Evolutionary conservation across 1,139 yeast genomes (phyloP).

Genomic region (Magnusiomyces starmeri): DNA sequence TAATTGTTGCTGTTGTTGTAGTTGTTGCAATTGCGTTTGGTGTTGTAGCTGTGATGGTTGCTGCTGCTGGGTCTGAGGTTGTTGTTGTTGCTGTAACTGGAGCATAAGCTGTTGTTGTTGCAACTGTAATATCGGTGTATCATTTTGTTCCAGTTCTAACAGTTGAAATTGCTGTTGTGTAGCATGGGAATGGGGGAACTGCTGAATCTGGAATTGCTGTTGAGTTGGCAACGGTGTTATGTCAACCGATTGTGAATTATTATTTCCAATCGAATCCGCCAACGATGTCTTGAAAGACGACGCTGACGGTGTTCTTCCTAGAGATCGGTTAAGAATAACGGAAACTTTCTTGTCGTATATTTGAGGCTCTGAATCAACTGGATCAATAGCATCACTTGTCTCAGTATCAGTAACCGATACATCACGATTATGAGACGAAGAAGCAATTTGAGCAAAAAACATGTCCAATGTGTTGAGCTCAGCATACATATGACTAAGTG

Average conservation of each 20-base stretch:
- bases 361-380: constrained; percentile 68
- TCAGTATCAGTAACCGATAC: constrained; percentile 38
- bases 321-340: constrained; percentile 61
- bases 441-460: constrained; percentile 71
- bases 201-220: background rate
- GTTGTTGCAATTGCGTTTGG: background rate
- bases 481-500: constrained; percentile 91
- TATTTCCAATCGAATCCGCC: constrained; percentile 37
- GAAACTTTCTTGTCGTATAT: constrained; percentile 76
- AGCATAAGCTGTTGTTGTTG: background rate
- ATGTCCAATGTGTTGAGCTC: constrained; percentile 92
- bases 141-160: constrained; percentile 6
- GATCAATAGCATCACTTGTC: constrained; percentile 37
- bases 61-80: background rate
- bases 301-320: constrained; percentile 69
- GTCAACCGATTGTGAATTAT: background rate
- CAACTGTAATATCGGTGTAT: no score
- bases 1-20: background rate
- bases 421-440: constrained; percentile 27
- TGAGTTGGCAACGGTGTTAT: constrained; percentile 6
- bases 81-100: background rate
- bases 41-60: background rate
- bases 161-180: background rate
- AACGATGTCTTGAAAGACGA: constrained; percentile 69
- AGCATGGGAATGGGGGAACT: background rate